Evolutionary conservation across 768 basidiomycete genomes (phyloP).

Genomic region (Russula olivacea): DNA sequence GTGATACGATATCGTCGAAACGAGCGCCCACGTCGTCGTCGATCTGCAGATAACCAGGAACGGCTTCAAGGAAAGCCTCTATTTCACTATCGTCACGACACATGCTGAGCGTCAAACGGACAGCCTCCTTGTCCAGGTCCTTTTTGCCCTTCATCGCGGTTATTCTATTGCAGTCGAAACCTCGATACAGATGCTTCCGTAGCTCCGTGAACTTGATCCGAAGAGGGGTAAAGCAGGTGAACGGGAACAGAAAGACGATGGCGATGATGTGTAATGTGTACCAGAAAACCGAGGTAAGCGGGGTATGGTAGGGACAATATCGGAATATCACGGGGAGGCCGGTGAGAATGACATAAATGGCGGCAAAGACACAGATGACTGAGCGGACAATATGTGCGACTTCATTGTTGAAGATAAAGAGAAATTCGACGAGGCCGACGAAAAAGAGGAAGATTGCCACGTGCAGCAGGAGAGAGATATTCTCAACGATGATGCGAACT

Average conservation of each 20-base stretch:
- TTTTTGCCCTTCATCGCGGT: background rate
- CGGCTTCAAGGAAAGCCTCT: background rate
- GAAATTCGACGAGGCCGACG: background rate
- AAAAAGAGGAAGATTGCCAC: background rate
- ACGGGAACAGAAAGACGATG: background rate
- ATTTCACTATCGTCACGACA: background rate
- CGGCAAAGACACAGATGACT: background rate
- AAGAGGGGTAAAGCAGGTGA: background rate
- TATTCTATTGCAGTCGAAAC: background rate
- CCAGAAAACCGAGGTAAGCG: background rate
- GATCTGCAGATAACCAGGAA: background rate
- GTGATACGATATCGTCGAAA: background rate
- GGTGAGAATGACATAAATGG: background rate
- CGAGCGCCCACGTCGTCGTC: no score
- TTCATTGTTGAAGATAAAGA: background rate
- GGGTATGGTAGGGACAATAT: background rate
- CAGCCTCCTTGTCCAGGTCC: background rate
- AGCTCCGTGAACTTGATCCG: background rate
- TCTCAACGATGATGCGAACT: conserved; percentile 6
- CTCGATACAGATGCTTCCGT: background rate
- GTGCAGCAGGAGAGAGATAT: background rate
- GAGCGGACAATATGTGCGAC: background rate
- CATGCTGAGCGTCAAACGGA: background rate
- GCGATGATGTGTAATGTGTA: no score
- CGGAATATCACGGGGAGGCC: background rate